These are phyloP conservation scores for Tetrapisispora nanseiensis DNA, from an alignment of 805 yeast genomes.

Conservation along the genomic window DNA sequence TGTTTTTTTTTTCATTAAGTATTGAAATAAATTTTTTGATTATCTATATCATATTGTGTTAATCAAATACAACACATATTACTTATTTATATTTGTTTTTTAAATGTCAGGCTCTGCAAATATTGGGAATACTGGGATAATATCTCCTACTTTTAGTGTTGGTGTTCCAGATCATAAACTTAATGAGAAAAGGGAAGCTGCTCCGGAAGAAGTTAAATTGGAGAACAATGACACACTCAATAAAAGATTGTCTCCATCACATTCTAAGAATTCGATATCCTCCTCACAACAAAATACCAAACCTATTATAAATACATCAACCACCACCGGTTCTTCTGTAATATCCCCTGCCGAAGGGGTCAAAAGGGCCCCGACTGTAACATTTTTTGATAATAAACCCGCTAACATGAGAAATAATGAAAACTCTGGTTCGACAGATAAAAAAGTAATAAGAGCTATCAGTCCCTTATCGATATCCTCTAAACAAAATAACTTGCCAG, in stretches of 20 bases:
- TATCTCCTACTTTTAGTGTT: background rate
- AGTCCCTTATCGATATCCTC: background rate
- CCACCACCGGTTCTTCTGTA: conserved; percentile 26
- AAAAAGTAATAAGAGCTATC: background rate
- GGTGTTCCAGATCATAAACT: background rate
- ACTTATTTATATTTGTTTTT: too few relatives aligned
- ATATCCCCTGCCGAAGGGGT: conserved; percentile 23
- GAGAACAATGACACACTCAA: too few relatives aligned
- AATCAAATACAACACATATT: too few relatives aligned
- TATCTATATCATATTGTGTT: too few relatives aligned
- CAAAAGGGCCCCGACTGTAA: conserved; percentile 27
- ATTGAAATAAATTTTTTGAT: too few relatives aligned
- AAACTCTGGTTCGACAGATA: background rate
- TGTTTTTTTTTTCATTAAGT: too few relatives aligned
- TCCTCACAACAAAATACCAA: conserved; percentile 6
- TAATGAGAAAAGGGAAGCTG: background rate
- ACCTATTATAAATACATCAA: conserved; percentile 26
- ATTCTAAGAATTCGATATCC: background rate
- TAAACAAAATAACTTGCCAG: background rate
- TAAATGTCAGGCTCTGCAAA: too few relatives aligned
- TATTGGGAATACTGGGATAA: background rate
- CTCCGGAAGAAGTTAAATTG: background rate
- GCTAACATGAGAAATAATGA: background rate
- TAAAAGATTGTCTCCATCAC: background rate
- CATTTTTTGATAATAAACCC: conserved; percentile 22